Percentiles rank a stretch among this genome's conserved stretches.
Evolutionary conservation across 805 yeast genomes (phyloP).

Genomic region (Yarrowia keelungensis): DNA sequence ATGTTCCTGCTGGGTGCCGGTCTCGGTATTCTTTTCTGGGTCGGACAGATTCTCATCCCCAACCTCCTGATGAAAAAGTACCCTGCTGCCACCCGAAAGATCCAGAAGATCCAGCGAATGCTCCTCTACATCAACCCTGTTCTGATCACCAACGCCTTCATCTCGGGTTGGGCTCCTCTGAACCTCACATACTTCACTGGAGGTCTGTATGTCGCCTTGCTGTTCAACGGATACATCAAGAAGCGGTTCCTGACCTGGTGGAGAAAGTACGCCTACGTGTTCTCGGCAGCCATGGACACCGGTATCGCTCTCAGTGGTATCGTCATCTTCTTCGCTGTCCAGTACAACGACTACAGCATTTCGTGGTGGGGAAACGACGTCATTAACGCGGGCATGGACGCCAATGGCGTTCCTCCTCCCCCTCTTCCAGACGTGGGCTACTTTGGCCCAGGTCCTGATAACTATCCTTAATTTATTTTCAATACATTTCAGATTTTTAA

Average conservation of each 20-base stretch:
- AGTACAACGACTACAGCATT: neutral
- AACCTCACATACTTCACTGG: neutral
- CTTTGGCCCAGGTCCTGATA: neutral
- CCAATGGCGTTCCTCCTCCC: neutral
- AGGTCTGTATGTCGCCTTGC: neutral
- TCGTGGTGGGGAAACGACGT: neutral
- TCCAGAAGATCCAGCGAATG: neutral
- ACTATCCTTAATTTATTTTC: neutral
- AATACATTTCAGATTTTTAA: neutral
- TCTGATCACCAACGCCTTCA: neutral
- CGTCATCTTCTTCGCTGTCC: slow-evolving; percentile 1
- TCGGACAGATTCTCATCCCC: neutral
- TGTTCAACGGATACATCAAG: neutral
- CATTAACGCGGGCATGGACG: neutral
- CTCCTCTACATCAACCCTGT: neutral
- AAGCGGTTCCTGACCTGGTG: slow-evolving; percentile 5
- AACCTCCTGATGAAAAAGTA: slow-evolving; percentile 41
- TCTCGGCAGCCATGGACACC: neutral
- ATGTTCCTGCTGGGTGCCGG: slow-evolving; percentile 44
- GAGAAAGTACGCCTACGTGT: slow-evolving; percentile 1
- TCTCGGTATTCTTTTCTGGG: slow-evolving; percentile 41
- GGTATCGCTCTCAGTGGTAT: neutral
- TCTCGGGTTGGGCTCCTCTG: neutral
- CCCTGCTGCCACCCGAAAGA: neutral
- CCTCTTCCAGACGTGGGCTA: slow-evolving; percentile 1